phyloP scores from a whole-genome alignment of 805 yeast species.

The Kodamaea laetipori region DNA sequence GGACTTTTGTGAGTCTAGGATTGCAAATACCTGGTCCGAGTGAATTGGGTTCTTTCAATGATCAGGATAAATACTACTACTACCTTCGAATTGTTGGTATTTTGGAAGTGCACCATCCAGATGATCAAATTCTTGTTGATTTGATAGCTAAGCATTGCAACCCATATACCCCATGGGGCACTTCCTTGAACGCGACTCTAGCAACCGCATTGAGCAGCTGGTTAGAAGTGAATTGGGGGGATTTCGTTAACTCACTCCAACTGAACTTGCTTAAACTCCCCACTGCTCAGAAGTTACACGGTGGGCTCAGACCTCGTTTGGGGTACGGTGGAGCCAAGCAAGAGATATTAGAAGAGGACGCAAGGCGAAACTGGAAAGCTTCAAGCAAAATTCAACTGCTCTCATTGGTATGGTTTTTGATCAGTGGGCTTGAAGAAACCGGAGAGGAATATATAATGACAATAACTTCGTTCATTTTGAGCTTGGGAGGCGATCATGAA shows the following conservation, averaged over 20 bases:
- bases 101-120: constrained; percentile 15
- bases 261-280: constrained; percentile 12
- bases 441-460: constrained; percentile 25
- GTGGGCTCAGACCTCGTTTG: constrained; percentile 23
- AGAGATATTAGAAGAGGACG: constrained; percentile 26
- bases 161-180: constrained; percentile 35
- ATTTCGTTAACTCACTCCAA: constrained; percentile 1
- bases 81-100: constrained; percentile 2
- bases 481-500: constrained; percentile 37
- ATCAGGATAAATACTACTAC: background rate
- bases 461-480: constrained; percentile 35
- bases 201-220: background rate
- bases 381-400: constrained; percentile 25
- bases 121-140: background rate
- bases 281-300: constrained; percentile 6
- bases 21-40: background rate
- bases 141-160: constrained; percentile 21
- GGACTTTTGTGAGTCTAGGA: background rate
- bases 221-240: constrained; percentile 2
- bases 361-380: constrained; percentile 30
- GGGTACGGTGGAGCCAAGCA: constrained; percentile 24
- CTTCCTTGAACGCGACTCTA: constrained; percentile 10
- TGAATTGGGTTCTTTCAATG: background rate
- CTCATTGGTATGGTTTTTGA: constrained; percentile 30
- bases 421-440: constrained; percentile 12